Evolutionary conservation across 306 rosid species (phyloP), one percentile per base, ranked within the genome.

Genomic region (Glycine soja): DNA sequence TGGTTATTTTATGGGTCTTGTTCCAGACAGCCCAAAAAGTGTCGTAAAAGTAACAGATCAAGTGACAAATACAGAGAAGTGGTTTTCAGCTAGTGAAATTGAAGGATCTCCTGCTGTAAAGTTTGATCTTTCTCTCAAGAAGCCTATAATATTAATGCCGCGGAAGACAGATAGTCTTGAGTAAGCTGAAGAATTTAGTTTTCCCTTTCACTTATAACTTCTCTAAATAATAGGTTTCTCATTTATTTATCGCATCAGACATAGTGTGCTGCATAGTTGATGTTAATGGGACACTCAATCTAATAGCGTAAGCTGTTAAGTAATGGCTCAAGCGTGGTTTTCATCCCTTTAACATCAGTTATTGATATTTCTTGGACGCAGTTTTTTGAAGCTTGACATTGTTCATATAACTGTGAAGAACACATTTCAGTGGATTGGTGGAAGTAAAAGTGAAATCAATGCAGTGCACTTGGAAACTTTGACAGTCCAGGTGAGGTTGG

Each of bases 101-200:
- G 98, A 93, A 88, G 99, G 99, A 71, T 89, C 91, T n/a, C 97
- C 99, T 66, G 98, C 99, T 69, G 85, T 95, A 79, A 95, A 95
- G 90, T 89, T 95, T 84, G 98, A 93, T 80, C 87, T 95, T 68
- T 93, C 99, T 85, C 90, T 95, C 51, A 87, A 81, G 84, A 91
- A 95, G 88, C 99, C 99, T 76, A 93, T 95, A 67, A 95, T 95
- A 82, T 77, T 95, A 85, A 91, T 95, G 99, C 99, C 99, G 19
- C 88, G 82, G 80, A 89, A 89, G 79, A 90, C 98, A 0, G 98
- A 93, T 81, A 95, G 98, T 87, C 88, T 78, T 57, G 99, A 95
- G 99, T 95, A 88, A 83, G 98, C 81, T 77, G 54, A 61, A 74
- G 32, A 19, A 48, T 67, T 72, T 70, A 57, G 56, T 76, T 78